These are phyloP conservation scores for Calonectria ilicicola DNA, from an alignment of 2,329 filamentous ascomycete genomes.

Conservation along the genomic window DNA sequence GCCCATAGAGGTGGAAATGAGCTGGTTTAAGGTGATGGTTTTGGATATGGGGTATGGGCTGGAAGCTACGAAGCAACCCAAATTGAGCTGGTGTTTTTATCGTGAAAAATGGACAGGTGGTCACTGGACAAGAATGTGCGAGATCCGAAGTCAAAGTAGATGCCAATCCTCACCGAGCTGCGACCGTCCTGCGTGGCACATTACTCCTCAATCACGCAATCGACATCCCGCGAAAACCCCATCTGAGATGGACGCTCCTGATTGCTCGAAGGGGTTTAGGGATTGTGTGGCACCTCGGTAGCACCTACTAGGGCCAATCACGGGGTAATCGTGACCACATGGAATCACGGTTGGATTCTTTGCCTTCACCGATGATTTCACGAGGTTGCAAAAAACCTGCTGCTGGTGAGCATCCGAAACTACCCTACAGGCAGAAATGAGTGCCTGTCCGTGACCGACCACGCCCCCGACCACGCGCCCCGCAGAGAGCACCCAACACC, in stretches of 20 bases:
- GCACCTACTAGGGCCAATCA: constrained; percentile 3
- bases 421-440: constrained; percentile 6
- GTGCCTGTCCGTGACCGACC: too few species aligned
- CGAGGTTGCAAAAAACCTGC: neutral
- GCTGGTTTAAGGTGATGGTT: neutral
- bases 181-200: constrained; percentile 19
- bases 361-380: neutral
- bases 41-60: neutral
- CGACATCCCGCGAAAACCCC: constrained; percentile 16
- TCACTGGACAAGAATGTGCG: constrained; percentile 16
- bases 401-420: neutral
- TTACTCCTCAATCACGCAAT: constrained; percentile 37
- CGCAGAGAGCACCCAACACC: constrained; percentile 11
- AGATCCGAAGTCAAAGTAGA: constrained; percentile 32
- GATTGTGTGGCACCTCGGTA: neutral
- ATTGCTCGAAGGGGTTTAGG: neutral
- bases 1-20: neutral
- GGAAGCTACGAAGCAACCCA: neutral
- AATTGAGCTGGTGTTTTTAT: neutral
- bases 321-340: neutral
- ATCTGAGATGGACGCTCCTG: constrained; percentile 8
- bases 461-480: constrained; percentile 1
- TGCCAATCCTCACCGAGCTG: constrained; percentile 10
- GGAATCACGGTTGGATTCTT: neutral
- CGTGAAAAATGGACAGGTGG: neutral